Evolutionary conservation across 2,329 filamentous ascomycete species (phyloP), one percentile per base, ranked within the genome.

Genomic region (Penicillium rolfsii): DNA sequence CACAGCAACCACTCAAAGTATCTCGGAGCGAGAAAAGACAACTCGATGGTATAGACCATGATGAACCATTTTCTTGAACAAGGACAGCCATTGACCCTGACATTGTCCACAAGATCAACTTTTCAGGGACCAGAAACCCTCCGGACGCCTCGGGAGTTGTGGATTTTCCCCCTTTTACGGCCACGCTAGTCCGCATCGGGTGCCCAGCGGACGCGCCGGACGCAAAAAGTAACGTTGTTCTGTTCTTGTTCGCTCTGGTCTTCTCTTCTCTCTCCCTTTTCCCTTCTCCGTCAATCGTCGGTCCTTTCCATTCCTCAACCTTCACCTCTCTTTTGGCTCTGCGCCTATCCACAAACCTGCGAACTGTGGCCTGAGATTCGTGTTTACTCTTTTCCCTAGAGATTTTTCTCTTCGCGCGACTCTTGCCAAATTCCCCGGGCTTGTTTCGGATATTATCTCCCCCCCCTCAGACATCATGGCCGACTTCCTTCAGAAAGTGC

Each of bases 271-370:
- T 55, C 60, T 65, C 62, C 66, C 88, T 89, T 91, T 90, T 71
- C 86, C 24, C 87, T 76, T 90, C 86, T 79, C 93, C 93, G 28
- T 67, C 85, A 82, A 64, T 50, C 63, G 61, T 62, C 65, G 65
- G 62, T 61, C 61, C 63, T 64, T 60, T 68, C 60, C 62, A 63
- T 58, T 64, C 53, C 66, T 89, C 88, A 55, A 74, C 91, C 90
- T 70, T 86, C 87, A 74, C 35, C 14, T 36, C 35, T 94, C 65
- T 85, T 81, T 62, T 86, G 82, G 41, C 56, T 54, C 22, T 38
- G 53, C 48, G 67, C 60, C 61, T 54, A 36, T 28, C 58, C 52
- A 48, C 35, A 38, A 45, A 40, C 52, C 50, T 30, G 52, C 52
- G 33, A 45, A 41, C 46, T 54, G 54, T 52, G 48, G 19, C 52